Evolutionary conservation across 352 stramenopile genomes (phyloP).

Genomic region (Plasmopara halstedii): DNA sequence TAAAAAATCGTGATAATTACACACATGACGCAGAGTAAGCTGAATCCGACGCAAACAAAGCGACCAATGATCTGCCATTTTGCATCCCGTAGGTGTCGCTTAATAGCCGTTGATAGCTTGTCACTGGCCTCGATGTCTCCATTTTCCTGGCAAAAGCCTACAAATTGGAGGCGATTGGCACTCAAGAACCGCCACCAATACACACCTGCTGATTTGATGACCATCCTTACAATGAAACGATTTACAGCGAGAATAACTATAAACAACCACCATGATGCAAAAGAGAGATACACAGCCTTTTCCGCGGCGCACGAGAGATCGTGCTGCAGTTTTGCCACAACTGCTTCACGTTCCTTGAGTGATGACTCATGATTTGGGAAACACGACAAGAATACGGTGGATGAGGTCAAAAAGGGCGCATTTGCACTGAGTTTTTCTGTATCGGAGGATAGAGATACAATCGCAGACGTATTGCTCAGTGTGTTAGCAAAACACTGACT

Average conservation of each 20-base stretch:
- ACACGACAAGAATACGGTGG: constrained; percentile 13
- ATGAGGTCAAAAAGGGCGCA: constrained; percentile 13
- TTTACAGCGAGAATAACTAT: constrained; percentile 35
- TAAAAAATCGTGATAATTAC: constrained; percentile 15
- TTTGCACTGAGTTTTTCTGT: constrained; percentile 11
- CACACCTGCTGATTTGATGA: constrained; percentile 33
- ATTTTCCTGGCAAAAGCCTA: constrained; percentile 47
- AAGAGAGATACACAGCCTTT: constrained; percentile 47
- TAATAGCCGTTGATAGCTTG: constrained; percentile 28
- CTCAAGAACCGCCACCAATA: constrained; percentile 58
- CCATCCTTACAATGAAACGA: constrained; percentile 38
- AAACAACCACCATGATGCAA: constrained; percentile 59
- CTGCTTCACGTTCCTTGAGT: constrained; percentile 4
- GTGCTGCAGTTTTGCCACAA: constrained; percentile 27
- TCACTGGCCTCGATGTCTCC: constrained; percentile 32
- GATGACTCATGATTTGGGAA: constrained; percentile 10
- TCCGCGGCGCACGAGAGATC: constrained; percentile 43
- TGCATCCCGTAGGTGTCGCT: constrained; percentile 27
- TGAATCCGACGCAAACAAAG: constrained; percentile 22
- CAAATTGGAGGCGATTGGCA: constrained; percentile 38
- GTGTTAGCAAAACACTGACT: constrained; percentile 18
- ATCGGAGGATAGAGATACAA: constrained; percentile 6
- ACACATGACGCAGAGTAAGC: constrained; percentile 6
- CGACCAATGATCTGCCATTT: constrained; percentile 35
- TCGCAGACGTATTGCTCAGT: constrained; percentile 7